Percentiles rank a stretch among this genome's conserved stretches.
Conservation (phyloP, 1,284 basidiomycete genomes). For the Tilletia caries region DNA sequence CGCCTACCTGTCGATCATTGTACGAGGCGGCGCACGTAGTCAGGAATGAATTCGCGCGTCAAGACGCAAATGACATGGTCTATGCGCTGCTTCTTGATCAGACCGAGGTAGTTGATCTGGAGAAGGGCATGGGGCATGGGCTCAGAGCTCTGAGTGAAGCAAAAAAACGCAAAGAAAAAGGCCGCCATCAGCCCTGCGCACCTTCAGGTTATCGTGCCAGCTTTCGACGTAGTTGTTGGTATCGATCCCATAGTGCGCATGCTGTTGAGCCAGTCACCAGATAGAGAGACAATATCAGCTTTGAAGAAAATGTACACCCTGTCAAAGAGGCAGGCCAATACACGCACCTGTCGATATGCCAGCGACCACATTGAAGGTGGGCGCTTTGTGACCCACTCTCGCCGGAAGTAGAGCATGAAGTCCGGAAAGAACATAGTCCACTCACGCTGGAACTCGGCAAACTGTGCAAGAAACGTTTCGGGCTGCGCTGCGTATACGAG, state of each 20-base stretch:
- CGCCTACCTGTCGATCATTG: no score
- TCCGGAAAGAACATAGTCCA: background rate
- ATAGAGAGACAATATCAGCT: no score
- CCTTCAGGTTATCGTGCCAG: background rate
- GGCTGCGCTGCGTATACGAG: background rate
- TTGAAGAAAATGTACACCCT: no score
- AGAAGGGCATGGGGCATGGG: background rate
- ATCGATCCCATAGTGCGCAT: background rate
- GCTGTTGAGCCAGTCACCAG: background rate
- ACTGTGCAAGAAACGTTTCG: background rate
- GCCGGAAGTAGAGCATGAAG: background rate
- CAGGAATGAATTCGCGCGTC: background rate
- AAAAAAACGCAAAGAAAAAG: background rate
- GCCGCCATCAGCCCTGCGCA: background rate
- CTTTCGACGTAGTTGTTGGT: slow-evolving; percentile 3
- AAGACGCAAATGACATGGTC: background rate
- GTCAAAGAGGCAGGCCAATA: no score
- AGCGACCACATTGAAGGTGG: background rate
- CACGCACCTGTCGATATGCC: background rate
- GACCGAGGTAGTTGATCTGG: background rate
- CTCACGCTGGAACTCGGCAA: background rate
- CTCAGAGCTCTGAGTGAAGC: no score
- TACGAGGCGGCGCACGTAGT: background rate
- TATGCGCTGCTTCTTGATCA: background rate
- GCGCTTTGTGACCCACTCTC: background rate